phyloP scores from a whole-genome alignment of 1,284 basidiomycete species.

The Apiotrichum akiyoshidainum region DNA sequence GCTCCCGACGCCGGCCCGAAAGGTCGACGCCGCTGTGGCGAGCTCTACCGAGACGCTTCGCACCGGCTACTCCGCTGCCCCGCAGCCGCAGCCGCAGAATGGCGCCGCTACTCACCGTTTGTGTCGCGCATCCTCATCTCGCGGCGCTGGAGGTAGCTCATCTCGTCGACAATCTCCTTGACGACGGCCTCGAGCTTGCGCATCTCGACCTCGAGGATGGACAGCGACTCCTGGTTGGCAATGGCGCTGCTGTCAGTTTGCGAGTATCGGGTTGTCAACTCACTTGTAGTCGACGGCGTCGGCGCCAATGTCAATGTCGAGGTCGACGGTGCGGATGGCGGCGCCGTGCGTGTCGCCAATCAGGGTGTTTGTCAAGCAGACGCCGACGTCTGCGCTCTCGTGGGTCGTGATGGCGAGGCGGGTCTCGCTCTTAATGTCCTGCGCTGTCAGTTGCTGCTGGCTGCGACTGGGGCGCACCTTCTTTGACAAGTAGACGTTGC shows the following conservation, averaged over 20 bases:
- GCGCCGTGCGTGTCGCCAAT: conserved; percentile 53
- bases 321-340: conserved; percentile 69
- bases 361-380: conserved; percentile 83
- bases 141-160: conserved; percentile 84
- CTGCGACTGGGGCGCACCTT: conserved; percentile 53
- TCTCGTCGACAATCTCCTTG: conserved; percentile 90
- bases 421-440: conserved; percentile 81
- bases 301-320: conserved; percentile 96
- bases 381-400: conserved; percentile 87
- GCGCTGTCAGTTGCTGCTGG: background rate
- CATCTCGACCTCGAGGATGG: conserved; percentile 96
- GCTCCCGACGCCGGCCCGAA: too few relatives aligned
- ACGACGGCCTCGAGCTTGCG: conserved; percentile 91
- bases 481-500: conserved; percentile 90
- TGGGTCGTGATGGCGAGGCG: conserved; percentile 92
- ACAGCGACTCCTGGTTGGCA: conserved; percentile 95
- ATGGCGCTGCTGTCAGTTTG: conserved; percentile 72
- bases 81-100: background rate
- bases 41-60: background rate
- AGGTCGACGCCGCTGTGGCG: background rate
- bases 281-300: conserved; percentile 99
- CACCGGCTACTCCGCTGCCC: background rate
- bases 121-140: conserved; percentile 88
- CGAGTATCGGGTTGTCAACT: too few relatives aligned
- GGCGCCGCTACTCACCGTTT: conserved; percentile 67